Percentiles rank a stretch among this genome's conserved stretches.
phyloP scores from a whole-genome alignment of 495 filamentous ascomycete species.

The Penicillium diatomitis region DNA sequence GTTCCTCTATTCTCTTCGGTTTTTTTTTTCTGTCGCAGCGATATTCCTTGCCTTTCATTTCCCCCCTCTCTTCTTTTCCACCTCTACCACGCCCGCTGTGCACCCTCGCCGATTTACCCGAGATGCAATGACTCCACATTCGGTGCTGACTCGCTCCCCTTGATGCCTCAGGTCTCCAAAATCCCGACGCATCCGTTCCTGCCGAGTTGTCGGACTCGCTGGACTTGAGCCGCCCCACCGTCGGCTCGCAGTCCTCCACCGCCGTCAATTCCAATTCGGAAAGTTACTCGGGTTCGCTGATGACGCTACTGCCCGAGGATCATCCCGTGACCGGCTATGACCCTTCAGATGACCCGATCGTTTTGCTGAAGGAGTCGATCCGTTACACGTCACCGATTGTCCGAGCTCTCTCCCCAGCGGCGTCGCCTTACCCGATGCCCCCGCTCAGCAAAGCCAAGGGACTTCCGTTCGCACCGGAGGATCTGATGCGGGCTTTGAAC shows the following conservation, averaged over 20 bases:
- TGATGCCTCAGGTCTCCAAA: constrained; percentile 6
- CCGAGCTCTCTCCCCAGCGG: constrained; percentile 22
- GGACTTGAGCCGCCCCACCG: constrained; percentile 14
- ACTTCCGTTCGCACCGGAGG: constrained; percentile 32
- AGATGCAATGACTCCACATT: neutral
- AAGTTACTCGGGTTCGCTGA: constrained; percentile 32
- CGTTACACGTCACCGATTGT: constrained; percentile 27
- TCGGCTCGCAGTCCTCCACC: constrained; percentile 32
- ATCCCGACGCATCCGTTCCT: constrained; percentile 8
- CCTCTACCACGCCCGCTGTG: neutral
- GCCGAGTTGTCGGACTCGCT: neutral
- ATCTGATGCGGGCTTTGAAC: constrained; percentile 34
- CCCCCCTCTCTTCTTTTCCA: neutral
- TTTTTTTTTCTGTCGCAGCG: too few species aligned
- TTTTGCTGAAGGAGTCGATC: constrained; percentile 28
- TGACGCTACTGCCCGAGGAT: constrained; percentile 27
- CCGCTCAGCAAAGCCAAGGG: constrained; percentile 20
- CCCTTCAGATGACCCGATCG: constrained; percentile 22
- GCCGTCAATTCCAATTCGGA: constrained; percentile 28
- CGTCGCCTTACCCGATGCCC: constrained; percentile 13
- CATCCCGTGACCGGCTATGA: constrained; percentile 10
- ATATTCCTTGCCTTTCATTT: too few species aligned
- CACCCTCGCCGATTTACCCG: neutral
- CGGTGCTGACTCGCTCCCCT: constrained; percentile 2
- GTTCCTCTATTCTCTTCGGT: too few species aligned